phyloP scores from a whole-genome alignment of 371 early-diverging fungal species.

The Polyrhizophydium stewartii region DNA sequence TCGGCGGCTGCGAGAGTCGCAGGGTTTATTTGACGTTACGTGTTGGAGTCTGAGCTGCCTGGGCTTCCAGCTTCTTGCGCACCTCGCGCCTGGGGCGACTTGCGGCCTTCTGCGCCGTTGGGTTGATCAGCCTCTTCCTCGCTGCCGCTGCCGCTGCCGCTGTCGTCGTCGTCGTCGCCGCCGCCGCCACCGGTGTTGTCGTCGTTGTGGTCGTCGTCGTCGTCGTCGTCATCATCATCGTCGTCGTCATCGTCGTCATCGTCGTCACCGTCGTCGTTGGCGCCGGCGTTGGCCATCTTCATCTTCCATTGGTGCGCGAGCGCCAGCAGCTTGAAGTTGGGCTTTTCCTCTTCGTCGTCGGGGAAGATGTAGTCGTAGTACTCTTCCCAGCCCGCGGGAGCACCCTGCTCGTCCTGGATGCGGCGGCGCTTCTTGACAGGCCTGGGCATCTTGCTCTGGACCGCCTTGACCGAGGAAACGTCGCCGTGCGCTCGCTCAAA shows the following conservation, averaged over 20 bases:
- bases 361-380: constrained; percentile 98
- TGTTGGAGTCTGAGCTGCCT: background rate
- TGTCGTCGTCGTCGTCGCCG: background rate
- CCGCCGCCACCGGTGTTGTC: background rate
- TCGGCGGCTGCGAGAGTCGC: no score
- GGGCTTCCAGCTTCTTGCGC: background rate
- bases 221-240: constrained; percentile 12
- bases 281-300: constrained; percentile 28
- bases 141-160: background rate
- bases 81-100: background rate
- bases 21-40: no score
- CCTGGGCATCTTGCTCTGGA: constrained; percentile 75
- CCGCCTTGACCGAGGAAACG: constrained; percentile 35
- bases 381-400: constrained; percentile 74
- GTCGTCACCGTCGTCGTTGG: constrained; percentile 23
- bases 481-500: constrained; percentile 74
- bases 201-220: constrained; percentile 9
- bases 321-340: constrained; percentile 82
- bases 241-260: constrained; percentile 11
- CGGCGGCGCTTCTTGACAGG: constrained; percentile 81
- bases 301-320: constrained; percentile 90
- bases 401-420: constrained; percentile 43
- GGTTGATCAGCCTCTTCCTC: background rate
- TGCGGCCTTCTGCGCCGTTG: background rate
- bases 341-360: constrained; percentile 82